A percentile compares a stretch with the other conserved stretches of the same genome.
Conservation (phyloP, 169 alveolate species). For the Plasmodium vinckei region DNA sequence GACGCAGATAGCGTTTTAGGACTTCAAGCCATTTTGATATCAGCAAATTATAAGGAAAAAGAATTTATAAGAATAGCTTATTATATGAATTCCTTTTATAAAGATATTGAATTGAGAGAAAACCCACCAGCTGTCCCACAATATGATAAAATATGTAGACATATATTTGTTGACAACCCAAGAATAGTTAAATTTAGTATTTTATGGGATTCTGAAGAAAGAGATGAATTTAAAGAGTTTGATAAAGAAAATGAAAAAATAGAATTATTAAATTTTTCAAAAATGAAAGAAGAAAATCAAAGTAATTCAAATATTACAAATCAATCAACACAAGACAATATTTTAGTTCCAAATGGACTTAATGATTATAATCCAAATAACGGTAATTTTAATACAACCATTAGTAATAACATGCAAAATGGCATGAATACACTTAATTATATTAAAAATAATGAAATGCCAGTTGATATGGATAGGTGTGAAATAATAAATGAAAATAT, state of each 20-base stretch:
- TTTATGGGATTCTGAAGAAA: slow-evolving; percentile 92
- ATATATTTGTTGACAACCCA: slow-evolving; percentile 95
- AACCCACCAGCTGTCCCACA: slow-evolving; percentile 95
- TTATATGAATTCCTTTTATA: slow-evolving; percentile 95
- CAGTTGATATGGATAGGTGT: slow-evolving; percentile 52
- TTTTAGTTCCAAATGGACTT: slow-evolving; percentile 2
- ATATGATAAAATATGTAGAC: slow-evolving; percentile 92
- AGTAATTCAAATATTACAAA: slow-evolving; percentile 30
- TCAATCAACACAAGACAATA: slow-evolving; percentile 40
- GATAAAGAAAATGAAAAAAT: slow-evolving; percentile 76
- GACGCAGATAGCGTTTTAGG: slow-evolving; percentile 92
- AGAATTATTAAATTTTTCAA: slow-evolving; percentile 41
- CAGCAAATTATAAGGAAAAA: slow-evolving; percentile 94
- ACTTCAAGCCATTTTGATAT: slow-evolving; percentile 96
- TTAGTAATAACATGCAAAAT: background rate
- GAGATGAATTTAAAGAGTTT: slow-evolving; percentile 80
- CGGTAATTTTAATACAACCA: background rate
- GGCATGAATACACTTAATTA: background rate
- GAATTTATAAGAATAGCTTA: slow-evolving; percentile 98
- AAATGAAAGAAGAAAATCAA: slow-evolving; percentile 62
- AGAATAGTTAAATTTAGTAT: slow-evolving; percentile 97
- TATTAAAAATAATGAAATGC: slow-evolving; percentile 30
- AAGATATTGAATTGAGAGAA: slow-evolving; percentile 93
- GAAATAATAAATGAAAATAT: slow-evolving; percentile 68
- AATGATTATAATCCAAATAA: background rate